Evolutionary conservation across 352 stramenopile genomes (phyloP).

Genomic region (Globisporangium lucens): DNA sequence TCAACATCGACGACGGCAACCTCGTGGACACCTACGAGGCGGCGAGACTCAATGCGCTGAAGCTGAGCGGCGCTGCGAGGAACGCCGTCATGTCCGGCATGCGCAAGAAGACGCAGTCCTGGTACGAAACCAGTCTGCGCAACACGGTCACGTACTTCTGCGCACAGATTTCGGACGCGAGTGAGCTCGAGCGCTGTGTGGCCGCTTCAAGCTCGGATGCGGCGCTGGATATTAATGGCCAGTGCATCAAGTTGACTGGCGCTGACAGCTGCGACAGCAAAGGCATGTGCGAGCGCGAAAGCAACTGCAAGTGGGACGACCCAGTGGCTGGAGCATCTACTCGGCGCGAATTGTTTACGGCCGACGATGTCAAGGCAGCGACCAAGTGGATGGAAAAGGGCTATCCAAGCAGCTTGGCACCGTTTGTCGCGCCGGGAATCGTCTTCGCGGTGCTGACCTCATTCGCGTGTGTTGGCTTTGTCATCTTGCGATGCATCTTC

Average conservation of each 20-base stretch:
- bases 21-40: conserved; percentile 61
- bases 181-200: conserved; percentile 63
- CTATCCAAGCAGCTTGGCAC: conserved; percentile 65
- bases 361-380: conserved; percentile 47
- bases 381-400: conserved; percentile 62
- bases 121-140: conserved; percentile 66
- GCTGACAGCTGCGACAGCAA: conserved; percentile 49
- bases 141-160: conserved; percentile 76
- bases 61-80: conserved; percentile 50
- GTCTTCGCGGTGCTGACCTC: conserved; percentile 68
- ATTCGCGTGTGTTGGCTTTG: conserved; percentile 51
- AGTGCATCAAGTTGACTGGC: conserved; percentile 54
- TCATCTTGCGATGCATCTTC: conserved; percentile 73
- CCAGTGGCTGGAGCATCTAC: conserved; percentile 31
- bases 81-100: conserved; percentile 69
- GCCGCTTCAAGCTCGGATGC: conserved; percentile 38
- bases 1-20: conserved; percentile 61
- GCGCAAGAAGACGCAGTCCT: conserved; percentile 59
- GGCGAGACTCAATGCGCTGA: conserved; percentile 64
- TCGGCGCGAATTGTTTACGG: conserved; percentile 55
- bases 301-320: conserved; percentile 85
- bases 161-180: conserved; percentile 38
- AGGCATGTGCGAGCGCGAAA: conserved; percentile 63
- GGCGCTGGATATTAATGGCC: conserved; percentile 43
- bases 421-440: conserved; percentile 68